phyloP scores from a whole-genome alignment of 495 filamentous ascomycete genomes.

The Penicillium lividum region DNA sequence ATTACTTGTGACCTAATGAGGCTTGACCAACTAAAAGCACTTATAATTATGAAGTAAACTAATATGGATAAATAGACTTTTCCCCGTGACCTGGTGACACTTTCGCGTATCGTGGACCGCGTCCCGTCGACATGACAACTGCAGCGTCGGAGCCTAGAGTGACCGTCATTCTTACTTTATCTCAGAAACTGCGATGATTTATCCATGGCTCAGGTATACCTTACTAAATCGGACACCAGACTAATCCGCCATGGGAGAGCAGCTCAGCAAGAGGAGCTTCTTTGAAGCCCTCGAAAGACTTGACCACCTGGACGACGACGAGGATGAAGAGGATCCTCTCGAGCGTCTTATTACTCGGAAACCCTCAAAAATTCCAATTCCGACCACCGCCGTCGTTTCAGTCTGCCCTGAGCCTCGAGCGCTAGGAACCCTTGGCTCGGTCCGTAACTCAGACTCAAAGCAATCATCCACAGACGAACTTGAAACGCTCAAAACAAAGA shows the following conservation, averaged over 20 bases:
- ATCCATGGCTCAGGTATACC: conserved; percentile 7
- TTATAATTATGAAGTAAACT: too few species aligned
- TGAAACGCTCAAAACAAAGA: neutral
- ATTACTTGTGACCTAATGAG: too few species aligned
- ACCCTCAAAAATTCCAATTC: conserved; percentile 1
- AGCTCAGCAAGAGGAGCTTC: conserved; percentile 39
- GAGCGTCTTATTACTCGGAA: conserved; percentile 7
- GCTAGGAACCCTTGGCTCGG: conserved; percentile 6
- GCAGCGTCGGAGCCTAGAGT: neutral
- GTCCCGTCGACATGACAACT: conserved; percentile 12
- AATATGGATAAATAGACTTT: conserved; percentile 5
- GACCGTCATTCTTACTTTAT: neutral
- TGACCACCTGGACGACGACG: conserved; percentile 40
- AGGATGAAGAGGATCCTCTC: conserved; percentile 17
- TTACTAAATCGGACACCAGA: conserved; percentile 18
- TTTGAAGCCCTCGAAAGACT: conserved; percentile 50
- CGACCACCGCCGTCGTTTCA: neutral
- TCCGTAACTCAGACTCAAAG: conserved; percentile 19
- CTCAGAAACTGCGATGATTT: conserved; percentile 15
- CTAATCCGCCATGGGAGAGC: conserved; percentile 23
- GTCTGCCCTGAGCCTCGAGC: neutral
- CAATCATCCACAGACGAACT: conserved; percentile 4
- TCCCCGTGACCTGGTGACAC: conserved; percentile 42
- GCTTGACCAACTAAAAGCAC: too few species aligned
- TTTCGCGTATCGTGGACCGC: conserved; percentile 33